Conservation (phyloP, 768 basidiomycete species). For the Lactarius psammicola region DNA sequence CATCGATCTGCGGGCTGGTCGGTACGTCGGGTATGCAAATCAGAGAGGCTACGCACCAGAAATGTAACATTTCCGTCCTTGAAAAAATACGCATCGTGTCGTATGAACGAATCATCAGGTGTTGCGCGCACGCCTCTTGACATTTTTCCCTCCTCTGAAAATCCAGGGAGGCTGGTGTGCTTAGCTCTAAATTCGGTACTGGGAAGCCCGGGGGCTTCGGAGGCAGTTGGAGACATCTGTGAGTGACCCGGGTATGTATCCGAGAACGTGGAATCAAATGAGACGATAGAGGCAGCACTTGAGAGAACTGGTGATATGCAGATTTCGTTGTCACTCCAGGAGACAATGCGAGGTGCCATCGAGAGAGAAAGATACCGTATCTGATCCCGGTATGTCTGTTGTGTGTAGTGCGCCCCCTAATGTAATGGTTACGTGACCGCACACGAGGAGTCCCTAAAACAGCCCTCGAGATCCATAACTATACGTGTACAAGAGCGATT, state of each 20-base stretch:
- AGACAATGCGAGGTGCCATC: constrained; percentile 9
- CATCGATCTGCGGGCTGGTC: constrained; percentile 18
- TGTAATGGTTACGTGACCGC: no score
- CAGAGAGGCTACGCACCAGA: constrained; percentile 4
- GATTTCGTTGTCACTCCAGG: background rate
- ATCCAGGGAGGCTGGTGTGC: no score
- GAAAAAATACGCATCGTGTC: constrained; percentile 22
- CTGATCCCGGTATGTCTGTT: no score
- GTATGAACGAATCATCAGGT: constrained; percentile 2
- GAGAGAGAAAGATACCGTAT: background rate
- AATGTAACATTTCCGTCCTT: constrained; percentile 24
- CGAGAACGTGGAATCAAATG: constrained; percentile 1
- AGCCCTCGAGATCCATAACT: no score
- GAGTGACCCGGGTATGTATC: background rate
- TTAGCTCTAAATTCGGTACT: background rate
- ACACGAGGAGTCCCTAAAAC: no score
- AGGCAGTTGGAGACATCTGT: background rate
- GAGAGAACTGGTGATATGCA: background rate
- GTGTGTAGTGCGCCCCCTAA: no score
- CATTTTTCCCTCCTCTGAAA: background rate
- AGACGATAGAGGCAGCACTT: constrained; percentile 5
- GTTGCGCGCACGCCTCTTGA: background rate
- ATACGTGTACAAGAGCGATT: no score
- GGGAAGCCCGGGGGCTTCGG: background rate
- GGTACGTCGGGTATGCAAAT: background rate